Evolutionary conservation across 306 rosid genomes (phyloP), one percentile per base, ranked within the genome.

Genomic region (Sesbania bispinosa): DNA sequence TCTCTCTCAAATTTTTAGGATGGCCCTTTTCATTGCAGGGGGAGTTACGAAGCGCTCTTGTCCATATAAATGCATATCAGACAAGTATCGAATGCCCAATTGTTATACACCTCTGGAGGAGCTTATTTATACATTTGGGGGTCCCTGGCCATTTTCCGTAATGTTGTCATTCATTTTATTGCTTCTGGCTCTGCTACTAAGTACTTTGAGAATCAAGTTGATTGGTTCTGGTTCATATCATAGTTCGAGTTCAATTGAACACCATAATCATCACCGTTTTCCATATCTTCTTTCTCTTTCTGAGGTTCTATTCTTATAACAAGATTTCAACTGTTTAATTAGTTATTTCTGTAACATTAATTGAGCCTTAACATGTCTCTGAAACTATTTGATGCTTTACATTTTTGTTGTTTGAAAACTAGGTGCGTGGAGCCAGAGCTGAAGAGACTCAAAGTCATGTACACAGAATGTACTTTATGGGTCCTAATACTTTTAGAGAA

Each of bases 361-460:
- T 71, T 79, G 27, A n/a, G 41, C 66, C 72, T 21, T 30, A 20
- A 21, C 14, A 29, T 21, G 10, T 62, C n/a, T 67, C 15, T 42
- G 73, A 47, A 66, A 45, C 57, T 76, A 62, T 71, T 74, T 64
- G 71, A 65, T 47, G 47, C 23, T 5, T 59, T 35, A 23, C 52
- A 24, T 23, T 14, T 71, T 45, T 53, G 51, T 35, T 76, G 30
- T 58, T 76, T 38, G 52, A 67, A n/a, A 47, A 46, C 43, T 73
- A 93, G 98, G 93, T 93, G 41, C 96, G 92, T 42, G 97, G 98
- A 87, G 87, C 92, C 67, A 87, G 89, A 85, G 86, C 84, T 5
- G 98, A 90, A 35, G 97, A 93, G 80, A 86, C 96, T 77, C 98
- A 93, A 79, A 93, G 92, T 84, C 98, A 93, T 80, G 98, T 87